Evolutionary conservation across 176 grass and related monocot species (phyloP).

Genomic region (Metroxylon sagu): DNA sequence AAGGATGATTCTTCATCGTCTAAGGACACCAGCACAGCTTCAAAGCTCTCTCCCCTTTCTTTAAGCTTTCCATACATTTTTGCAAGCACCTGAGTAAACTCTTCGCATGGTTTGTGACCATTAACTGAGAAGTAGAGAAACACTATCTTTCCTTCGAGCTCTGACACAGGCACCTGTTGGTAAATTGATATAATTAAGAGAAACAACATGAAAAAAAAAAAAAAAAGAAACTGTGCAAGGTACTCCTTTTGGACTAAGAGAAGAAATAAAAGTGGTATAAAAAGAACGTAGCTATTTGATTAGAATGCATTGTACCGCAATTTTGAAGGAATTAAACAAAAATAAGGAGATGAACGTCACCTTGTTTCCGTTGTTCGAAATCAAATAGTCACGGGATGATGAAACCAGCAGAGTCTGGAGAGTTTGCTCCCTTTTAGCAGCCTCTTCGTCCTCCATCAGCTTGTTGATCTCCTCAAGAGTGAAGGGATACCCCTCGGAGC

Average conservation of each 20-base stretch:
- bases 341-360: slow-evolving; percentile 26
- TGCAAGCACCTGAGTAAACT: slow-evolving; percentile 1
- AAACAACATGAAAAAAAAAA: not conserved
- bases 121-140: not conserved
- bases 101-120: not conserved
- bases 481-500: slow-evolving; percentile 68
- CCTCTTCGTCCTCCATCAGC: slow-evolving; percentile 51
- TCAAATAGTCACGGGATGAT: slow-evolving; percentile 38
- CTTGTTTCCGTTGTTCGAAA: slow-evolving; percentile 54
- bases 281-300: not conserved
- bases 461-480: slow-evolving; percentile 42
- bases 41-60: slow-evolving; percentile 68
- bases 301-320: not conserved
- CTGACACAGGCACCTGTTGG: slow-evolving; percentile 1
- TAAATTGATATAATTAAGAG: not conserved
- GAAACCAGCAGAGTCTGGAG: slow-evolving; percentile 43
- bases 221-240: too few relatives aligned
- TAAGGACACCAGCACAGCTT: slow-evolving; percentile 56
- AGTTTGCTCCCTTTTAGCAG: slow-evolving; percentile 57
- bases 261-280: too few relatives aligned
- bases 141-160: slow-evolving; percentile 10
- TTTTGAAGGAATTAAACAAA: not conserved
- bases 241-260: too few relatives aligned
- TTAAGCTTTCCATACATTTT: slow-evolving; percentile 64
- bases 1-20: slow-evolving; percentile 37